Percentiles rank a stretch among this genome's conserved stretches.
These are phyloP conservation scores for Blastobotrys proliferans DNA, from an alignment of 1,139 yeast species.

Conservation along the genomic window DNA sequence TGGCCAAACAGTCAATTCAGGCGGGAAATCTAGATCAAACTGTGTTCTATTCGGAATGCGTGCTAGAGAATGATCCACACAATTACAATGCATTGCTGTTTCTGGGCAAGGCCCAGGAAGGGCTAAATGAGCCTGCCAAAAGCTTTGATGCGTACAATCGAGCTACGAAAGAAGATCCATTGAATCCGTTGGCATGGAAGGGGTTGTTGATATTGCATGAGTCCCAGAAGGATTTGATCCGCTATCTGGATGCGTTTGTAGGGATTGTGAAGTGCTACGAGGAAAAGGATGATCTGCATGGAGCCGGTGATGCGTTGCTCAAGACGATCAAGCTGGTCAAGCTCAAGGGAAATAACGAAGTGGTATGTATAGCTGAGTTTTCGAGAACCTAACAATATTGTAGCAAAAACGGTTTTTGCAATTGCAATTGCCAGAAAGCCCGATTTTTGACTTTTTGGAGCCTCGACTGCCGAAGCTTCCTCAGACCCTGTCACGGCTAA, in stretches of 20 bases:
- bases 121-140: slow-evolving; percentile 38
- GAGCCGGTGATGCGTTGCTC: slow-evolving; percentile 25
- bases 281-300: slow-evolving; percentile 25
- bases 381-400: slow-evolving; percentile 21
- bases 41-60: slow-evolving; percentile 24
- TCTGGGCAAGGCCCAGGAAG: slow-evolving; percentile 54
- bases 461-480: slow-evolving; percentile 49
- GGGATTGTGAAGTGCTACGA: slow-evolving; percentile 27
- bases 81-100: slow-evolving; percentile 55
- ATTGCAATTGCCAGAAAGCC: slow-evolving; percentile 59
- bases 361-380: slow-evolving; percentile 7
- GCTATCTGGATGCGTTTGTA: slow-evolving; percentile 36
- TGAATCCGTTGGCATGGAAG: slow-evolving; percentile 70
- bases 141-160: slow-evolving; percentile 49
- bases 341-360: slow-evolving; percentile 16
- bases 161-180: slow-evolving; percentile 56
- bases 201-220: slow-evolving; percentile 61
- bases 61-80: slow-evolving; percentile 42
- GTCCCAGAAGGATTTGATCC: slow-evolving; percentile 41
- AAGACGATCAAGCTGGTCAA: slow-evolving; percentile 19
- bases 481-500: slow-evolving; percentile 47
- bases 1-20: slow-evolving; percentile 45
- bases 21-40: slow-evolving; percentile 45
- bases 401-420: slow-evolving; percentile 46
- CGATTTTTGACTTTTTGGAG: slow-evolving; percentile 55